These are phyloP conservation scores for Phytophthora capsici DNA, from an alignment of 352 stramenopile species.

Conservation along the genomic window DNA sequence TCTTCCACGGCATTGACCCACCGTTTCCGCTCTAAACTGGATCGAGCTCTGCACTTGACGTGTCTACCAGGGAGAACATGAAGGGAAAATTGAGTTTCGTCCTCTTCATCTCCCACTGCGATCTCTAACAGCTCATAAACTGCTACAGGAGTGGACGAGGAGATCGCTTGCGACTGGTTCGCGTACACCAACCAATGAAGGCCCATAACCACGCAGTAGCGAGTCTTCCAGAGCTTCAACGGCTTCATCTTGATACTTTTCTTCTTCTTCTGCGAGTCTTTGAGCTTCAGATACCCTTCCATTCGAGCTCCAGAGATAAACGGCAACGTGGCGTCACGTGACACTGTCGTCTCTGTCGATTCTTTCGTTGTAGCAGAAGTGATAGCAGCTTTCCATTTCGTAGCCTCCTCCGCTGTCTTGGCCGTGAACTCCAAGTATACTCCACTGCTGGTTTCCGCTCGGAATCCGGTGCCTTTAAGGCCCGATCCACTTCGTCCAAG, in stretches of 20 bases:
- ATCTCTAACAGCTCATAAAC: conserved; percentile 63
- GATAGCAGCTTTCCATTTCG: conserved; percentile 45
- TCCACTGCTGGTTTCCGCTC: conserved; percentile 65
- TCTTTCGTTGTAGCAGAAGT: conserved; percentile 35
- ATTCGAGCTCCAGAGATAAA: conserved; percentile 69
- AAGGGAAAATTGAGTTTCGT: conserved; percentile 34
- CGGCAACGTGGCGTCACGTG: conserved; percentile 57
- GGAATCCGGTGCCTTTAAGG: conserved; percentile 49
- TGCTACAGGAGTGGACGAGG: conserved; percentile 39
- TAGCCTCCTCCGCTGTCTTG: conserved; percentile 37
- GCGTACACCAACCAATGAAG: conserved; percentile 79
- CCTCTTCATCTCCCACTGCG: conserved; percentile 28
- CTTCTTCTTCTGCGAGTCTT: conserved; percentile 35
- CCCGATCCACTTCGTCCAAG: conserved; percentile 17
- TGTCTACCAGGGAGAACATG: conserved; percentile 34
- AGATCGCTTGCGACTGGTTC: conserved; percentile 59
- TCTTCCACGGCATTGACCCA: conserved; percentile 77
- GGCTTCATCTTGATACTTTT: conserved; percentile 40
- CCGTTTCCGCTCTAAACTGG: conserved; percentile 70
- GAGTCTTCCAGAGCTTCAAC: conserved; percentile 51
- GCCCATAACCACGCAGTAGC: conserved; percentile 77
- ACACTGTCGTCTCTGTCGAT: conserved; percentile 13
- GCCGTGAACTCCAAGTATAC: conserved; percentile 68
- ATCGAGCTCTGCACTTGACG: conserved; percentile 63
- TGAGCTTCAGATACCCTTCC: conserved; percentile 75